A percentile compares a stretch with the other conserved stretches of the same genome.
Evolutionary conservation across 192 early-diverging fungal species (phyloP).

Genomic region (Coemansia sp.): DNA sequence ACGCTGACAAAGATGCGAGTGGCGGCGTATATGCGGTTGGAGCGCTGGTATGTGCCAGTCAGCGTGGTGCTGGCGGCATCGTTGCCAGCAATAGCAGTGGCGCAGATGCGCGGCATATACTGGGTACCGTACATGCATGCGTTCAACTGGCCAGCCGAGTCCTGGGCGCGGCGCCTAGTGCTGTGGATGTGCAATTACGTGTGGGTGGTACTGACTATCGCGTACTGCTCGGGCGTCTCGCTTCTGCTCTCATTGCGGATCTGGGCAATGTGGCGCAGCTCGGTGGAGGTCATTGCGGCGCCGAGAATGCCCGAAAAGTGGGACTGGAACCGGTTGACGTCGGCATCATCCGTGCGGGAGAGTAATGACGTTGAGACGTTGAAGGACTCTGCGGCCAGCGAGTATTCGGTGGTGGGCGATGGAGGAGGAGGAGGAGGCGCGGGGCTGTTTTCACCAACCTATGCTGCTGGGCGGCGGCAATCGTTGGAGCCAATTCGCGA

Average conservation of each 20-base stretch:
- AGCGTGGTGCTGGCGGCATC: conserved; percentile 19
- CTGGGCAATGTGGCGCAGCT: conserved; percentile 42
- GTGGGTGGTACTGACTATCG: conserved; percentile 35
- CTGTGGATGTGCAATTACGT: conserved; percentile 50
- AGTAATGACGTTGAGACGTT: conserved; percentile 15
- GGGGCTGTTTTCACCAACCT: background rate
- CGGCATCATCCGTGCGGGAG: conserved; percentile 1
- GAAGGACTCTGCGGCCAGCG: background rate
- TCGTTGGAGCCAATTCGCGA: conserved; percentile 2
- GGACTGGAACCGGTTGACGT: conserved; percentile 40
- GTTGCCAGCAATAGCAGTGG: conserved; percentile 33
- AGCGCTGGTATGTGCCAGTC: conserved; percentile 23
- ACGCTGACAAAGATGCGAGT: conserved; percentile 41
- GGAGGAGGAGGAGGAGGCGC: background rate
- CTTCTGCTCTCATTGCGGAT: conserved; percentile 23
- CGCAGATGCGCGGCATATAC: conserved; percentile 25
- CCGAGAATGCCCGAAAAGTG: conserved; percentile 49
- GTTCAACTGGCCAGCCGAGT: conserved; percentile 34
- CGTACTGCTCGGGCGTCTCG: conserved; percentile 30
- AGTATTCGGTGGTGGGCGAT: background rate
- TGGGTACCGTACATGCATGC: conserved; percentile 44
- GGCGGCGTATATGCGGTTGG: conserved; percentile 37
- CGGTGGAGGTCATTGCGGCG: conserved; percentile 25
- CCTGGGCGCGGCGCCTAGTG: conserved; percentile 10
- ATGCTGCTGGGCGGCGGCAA: background rate